These are phyloP conservation scores for Geranomyces michiganensis DNA, from an alignment of 192 early-diverging fungal genomes.

Conservation along the genomic window DNA sequence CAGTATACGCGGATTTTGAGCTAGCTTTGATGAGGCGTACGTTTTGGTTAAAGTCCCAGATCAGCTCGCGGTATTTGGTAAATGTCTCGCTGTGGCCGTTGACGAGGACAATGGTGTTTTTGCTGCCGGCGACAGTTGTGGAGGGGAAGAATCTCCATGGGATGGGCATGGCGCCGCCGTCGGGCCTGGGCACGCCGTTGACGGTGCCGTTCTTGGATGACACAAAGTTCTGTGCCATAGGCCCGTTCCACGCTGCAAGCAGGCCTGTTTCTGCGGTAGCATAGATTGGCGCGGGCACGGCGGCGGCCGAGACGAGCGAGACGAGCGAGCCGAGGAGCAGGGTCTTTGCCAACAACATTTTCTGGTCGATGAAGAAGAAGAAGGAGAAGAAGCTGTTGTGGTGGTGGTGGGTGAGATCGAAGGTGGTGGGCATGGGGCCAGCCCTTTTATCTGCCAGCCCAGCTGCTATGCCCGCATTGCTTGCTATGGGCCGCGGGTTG, in stretches of 20 bases:
- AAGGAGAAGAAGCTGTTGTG: no score
- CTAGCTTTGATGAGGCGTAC: neutral
- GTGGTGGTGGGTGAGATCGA: no score
- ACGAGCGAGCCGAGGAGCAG: neutral
- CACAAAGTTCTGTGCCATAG: slow-evolving; percentile 7
- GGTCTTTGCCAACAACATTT: no score
- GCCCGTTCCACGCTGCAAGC: slow-evolving; percentile 1
- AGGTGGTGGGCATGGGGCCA: no score
- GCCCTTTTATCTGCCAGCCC: no score
- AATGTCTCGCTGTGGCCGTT: slow-evolving; percentile 12
- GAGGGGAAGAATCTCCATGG: slow-evolving; percentile 8
- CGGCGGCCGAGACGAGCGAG: neutral
- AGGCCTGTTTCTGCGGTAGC: slow-evolving; percentile 1
- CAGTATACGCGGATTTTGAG: neutral
- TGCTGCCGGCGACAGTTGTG: neutral
- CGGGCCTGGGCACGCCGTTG: neutral
- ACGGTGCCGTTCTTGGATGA: slow-evolving; percentile 3
- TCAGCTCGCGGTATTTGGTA: slow-evolving; percentile 12
- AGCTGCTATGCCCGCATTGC: no score
- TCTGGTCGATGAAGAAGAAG: no score
- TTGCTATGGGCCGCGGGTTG: no score
- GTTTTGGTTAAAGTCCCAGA: slow-evolving; percentile 17
- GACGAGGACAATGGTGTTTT: slow-evolving; percentile 7
- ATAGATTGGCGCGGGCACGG: neutral
- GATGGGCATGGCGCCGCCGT: slow-evolving; percentile 7